Percentiles rank a stretch among this genome's conserved stretches.
Conservation (phyloP, 164 flowering plant genomes). For the Nymphaea thermarum region DNA sequence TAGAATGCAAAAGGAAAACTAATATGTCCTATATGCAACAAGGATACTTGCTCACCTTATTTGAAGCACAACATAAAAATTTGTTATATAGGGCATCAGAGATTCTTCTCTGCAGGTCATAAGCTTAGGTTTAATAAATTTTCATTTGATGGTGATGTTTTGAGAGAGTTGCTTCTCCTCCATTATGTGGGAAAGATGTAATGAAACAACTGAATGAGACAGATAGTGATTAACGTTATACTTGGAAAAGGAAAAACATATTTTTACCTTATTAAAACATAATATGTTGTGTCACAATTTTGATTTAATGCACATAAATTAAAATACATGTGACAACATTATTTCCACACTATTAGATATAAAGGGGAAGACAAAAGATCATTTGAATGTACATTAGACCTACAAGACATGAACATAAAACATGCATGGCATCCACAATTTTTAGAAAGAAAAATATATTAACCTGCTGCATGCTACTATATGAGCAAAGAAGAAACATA, state of each 20-base stretch:
- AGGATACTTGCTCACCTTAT: too few species aligned
- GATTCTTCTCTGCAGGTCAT: not conserved
- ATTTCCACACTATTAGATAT: not conserved
- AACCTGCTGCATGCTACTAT: not conserved
- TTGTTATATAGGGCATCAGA: too few species aligned
- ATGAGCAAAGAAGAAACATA: not conserved
- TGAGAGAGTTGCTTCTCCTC: not conserved
- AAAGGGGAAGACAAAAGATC: not conserved
- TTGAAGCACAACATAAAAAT: too few species aligned
- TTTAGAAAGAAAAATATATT: not conserved
- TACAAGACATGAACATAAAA: not conserved
- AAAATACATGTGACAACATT: not conserved
- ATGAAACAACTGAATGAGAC: not conserved
- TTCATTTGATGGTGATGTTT: not conserved
- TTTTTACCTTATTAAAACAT: too few species aligned
- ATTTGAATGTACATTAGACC: not conserved
- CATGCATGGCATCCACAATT: not conserved
- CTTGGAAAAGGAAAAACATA: not conserved
- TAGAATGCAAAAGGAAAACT: not conserved
- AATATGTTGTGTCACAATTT: not conserved
- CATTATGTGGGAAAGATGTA: not conserved
- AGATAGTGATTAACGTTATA: not conserved
- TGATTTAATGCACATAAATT: not conserved
- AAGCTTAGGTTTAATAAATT: not conserved
- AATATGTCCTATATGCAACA: not conserved